Percentiles rank a stretch among this genome's conserved stretches.
Conservation (phyloP, 768 basidiomycete species). For the Collybia sp. region DNA sequence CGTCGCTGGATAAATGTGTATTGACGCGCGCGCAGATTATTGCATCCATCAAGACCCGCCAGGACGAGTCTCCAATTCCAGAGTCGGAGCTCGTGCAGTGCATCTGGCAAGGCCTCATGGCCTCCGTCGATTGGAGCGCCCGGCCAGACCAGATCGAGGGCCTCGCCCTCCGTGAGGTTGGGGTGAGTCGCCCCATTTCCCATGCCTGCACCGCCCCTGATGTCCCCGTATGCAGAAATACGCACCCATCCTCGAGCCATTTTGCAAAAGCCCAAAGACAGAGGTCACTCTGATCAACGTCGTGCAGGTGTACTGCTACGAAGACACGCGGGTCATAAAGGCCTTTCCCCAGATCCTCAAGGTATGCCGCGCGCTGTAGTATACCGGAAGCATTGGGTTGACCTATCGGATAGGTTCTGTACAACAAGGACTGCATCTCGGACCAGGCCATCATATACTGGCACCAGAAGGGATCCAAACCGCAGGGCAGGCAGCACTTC, state of each 20-base stretch:
- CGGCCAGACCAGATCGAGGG: constrained; percentile 91
- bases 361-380: constrained; percentile 29
- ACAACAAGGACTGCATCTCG: constrained; percentile 93
- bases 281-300: constrained; percentile 94
- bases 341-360: constrained; percentile 94
- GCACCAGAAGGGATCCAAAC: constrained; percentile 95
- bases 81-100: constrained; percentile 82
- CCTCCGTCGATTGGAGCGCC: constrained; percentile 82
- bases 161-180: constrained; percentile 83
- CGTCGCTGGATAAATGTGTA: constrained; percentile 4
- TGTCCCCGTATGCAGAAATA: constrained; percentile 53
- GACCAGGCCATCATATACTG: constrained; percentile 98
- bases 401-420: constrained; percentile 62
- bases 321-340: constrained; percentile 93
- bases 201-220: neutral
- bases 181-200: constrained; percentile 43
- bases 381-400: constrained; percentile 1
- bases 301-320: constrained; percentile 94
- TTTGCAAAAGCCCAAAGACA: constrained; percentile 84
- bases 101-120: constrained; percentile 91
- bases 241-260: constrained; percentile 82
- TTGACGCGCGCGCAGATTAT: constrained; percentile 54
- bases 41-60: constrained; percentile 61
- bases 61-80: constrained; percentile 78
- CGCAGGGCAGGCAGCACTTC: constrained; percentile 94